Base-by-base conservation (phyloP, 352 stramenopile species). In the Phytophthora pinifolia region DNA sequence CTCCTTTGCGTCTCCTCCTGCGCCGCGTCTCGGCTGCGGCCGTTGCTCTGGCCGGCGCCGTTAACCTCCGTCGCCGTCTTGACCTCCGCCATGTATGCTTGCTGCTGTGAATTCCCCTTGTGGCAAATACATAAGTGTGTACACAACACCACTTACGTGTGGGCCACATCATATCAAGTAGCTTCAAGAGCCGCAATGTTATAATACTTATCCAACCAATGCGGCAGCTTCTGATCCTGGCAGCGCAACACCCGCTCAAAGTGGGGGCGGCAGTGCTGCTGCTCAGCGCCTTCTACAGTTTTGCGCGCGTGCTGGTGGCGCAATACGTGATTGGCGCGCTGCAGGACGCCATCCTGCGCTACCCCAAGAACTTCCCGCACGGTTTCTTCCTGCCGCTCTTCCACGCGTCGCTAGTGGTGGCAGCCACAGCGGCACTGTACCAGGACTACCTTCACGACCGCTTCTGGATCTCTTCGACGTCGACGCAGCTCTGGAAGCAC, bases 251-350 rank as follows among this genome's bases (percentile, higher is more conserved):
- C 35, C 80, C 82, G 20, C 59, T 62, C 25, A 76, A 84, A 48
- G 60, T 91, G 29, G 72, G 59, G 38, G 48, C 62, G 10, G 62
- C 54, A 32, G 65, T 93, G 31, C 48, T 87, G n/a, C 36, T 77
- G 14, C 61, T 88, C 20, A 76, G 73, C 48, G 49, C 68, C 36
- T 74, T 87, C 61, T 91, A 89, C 63, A 78, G 66, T 25, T 93
- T 85, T 53, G 76, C 80, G 37, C 73, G 76, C 41, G 70, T 93
- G n/a, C 56, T 91, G 51, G 59, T 68, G 44, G 45, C 85, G n/a
- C 77, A 90, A 36, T 72, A 67, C 44, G 41, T 70, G 38, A 56
- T 87, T 17, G 78, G 69, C 31, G 72, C 70, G 9, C 22, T 78
- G 14, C 74, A 76, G 39, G 70, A 81, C 53, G 75, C 65, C 32